Base-by-base conservation (phyloP, 306 rosid genomes). In the Clitoria ternatea region DNA sequence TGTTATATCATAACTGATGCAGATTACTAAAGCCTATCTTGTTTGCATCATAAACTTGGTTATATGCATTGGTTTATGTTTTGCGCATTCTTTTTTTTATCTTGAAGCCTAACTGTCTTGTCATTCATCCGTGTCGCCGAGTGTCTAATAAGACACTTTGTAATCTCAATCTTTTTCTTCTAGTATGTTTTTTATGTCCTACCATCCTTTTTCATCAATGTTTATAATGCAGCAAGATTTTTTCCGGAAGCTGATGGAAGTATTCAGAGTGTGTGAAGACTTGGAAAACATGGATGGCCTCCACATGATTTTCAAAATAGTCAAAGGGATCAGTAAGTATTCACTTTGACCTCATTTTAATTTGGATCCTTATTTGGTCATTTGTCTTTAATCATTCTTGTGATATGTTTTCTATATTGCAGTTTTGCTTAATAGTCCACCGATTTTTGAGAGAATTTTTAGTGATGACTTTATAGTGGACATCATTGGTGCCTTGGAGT, bases 221-320 rank as follows among this genome's bases (percentile, higher is more conserved):
- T 75, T 59, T 53, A 66, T 48, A 35, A 71, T 68, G 84, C 87
- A 93, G 98, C 88, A 87, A 85, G 96, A 87, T 6, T 90, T 93
- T 84, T 85, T 90, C 27, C 88, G 75, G 40, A 93, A 93, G 94
- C 84, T 93, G 72, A 78, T 85, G 88, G 90, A 78, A 66, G 61
- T 90, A 70, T 93, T 93, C 79, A 85, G 84, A 72, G 76, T 81
- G 20, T 90, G 96, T 63, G 98, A 93, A 80, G 90, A 87, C 70
- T 76, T 85, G 83, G 90, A 87, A 74, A 81, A 93, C 61, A 62
- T 84, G 74, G 98, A 93, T 36, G 86, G 90, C 79, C 98, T 90
- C 77, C 98, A 87, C 85, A 88, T 84, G 96, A 81, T 93, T 79
- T 90, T 69, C 85, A 90, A 90, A 93, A 93, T 93, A 71, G 90